These are phyloP conservation scores for Parmelia sp. DNA, from an alignment of 495 filamentous ascomycete genomes.

Conservation along the genomic window DNA sequence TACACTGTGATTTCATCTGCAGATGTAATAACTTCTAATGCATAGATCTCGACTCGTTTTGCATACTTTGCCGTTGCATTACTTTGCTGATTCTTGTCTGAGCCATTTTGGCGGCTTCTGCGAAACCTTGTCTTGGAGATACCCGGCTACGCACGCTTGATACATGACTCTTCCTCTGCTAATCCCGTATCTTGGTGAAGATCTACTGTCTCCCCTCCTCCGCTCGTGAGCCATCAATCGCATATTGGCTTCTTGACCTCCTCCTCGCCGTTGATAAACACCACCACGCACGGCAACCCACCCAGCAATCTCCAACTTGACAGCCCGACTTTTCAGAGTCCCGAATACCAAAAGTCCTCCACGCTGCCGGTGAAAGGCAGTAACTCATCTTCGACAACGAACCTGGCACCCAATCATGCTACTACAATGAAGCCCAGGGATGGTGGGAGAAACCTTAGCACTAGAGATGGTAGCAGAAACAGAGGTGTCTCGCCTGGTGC, in stretches of 20 bases:
- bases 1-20: background rate
- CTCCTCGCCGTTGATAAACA: constrained; percentile 72
- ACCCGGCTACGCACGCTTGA: background rate
- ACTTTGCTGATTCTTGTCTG: too few relatives aligned
- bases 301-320: constrained; percentile 24
- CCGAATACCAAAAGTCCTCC: constrained; percentile 25
- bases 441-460: constrained; percentile 9
- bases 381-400: constrained; percentile 8
- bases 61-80: background rate
- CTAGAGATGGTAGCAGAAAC: constrained; percentile 26
- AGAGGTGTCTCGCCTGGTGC: constrained; percentile 40
- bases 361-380: constrained; percentile 18
- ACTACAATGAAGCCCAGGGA: constrained; percentile 22
- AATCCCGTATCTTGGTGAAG: background rate
- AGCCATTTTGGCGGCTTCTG: background rate
- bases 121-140: background rate
- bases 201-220: constrained; percentile 41
- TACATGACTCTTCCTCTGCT: background rate
- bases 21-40: background rate
- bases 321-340: constrained; percentile 19
- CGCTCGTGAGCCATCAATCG: constrained; percentile 63
- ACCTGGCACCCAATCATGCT: constrained; percentile 27
- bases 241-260: constrained; percentile 75
- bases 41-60: background rate
- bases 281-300: constrained; percentile 40